Evolutionary conservation across 2,329 filamentous ascomycete genomes (phyloP), one percentile per base, ranked within the genome.

Genomic region (Fusarium graminum): DNA sequence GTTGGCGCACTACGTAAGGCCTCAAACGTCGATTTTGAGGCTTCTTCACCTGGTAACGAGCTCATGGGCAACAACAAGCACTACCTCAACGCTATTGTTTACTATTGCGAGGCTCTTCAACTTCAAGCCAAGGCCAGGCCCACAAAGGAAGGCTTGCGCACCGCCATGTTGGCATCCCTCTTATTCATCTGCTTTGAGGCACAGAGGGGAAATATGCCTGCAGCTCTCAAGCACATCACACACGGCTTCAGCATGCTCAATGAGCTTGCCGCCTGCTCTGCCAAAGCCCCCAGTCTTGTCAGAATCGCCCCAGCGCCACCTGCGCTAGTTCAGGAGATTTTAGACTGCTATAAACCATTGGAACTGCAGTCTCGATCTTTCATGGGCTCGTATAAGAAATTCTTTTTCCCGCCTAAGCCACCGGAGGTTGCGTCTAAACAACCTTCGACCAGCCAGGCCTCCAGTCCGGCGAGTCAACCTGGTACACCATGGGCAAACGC

Each of bases 101-200:
- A 79, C 56, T 81, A 81, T 34, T 80, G 79, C 58, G 74, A 80
- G 50, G 79, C 79, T 8, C 67, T 81, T n/a, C 77, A 78, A 4
- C 63, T 80, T 10, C 79, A 81, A 36, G 72, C 78, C 10, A 74
- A 76, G 36, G 78, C 78, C 2, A 73, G 66, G 32, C 77, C 79
- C 3, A 76, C 73, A 3, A 74, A 71, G 7, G 76, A 78, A n/a
- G 75, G 76, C 3, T 60, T 80, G 7, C 72, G 78, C 12, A 80
- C 79, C 3, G 79, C 79, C 0, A 64, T 81, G 51, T 57, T 81
- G 8, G 74, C 79, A 2, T 80, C 79, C 0, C 68, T 81, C 5
- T 59, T 81, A 0, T 81, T 81, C 39, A 77, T 81, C 38, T 80
- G 79, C 54, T 81, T 81, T 32, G 79, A 81, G 43, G 68, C 78